phyloP scores from a whole-genome alignment of 805 yeast genomes.

The Teunomyces gatunensis region DNA sequence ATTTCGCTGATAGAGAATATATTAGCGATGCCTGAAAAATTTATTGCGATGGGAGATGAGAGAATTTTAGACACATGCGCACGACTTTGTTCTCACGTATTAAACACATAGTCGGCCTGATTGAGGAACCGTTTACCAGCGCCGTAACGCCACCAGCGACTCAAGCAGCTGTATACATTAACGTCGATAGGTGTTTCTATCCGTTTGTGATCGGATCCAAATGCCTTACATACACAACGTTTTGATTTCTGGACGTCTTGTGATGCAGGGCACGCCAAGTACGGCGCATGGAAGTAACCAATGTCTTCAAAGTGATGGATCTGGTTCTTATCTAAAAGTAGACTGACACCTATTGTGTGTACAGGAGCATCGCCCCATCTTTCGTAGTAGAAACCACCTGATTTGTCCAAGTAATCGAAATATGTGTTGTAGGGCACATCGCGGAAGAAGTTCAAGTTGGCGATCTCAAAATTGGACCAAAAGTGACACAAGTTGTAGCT shows the following conservation, averaged over 20 bases:
- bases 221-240: conserved; percentile 36
- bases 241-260: conserved; percentile 30
- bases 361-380: conserved; percentile 61
- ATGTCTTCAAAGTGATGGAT: conserved; percentile 46
- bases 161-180: conserved; percentile 60
- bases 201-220: conserved; percentile 10
- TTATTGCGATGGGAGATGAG: conserved; percentile 10
- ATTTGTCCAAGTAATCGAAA: conserved; percentile 44
- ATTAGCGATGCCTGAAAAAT: conserved; percentile 10
- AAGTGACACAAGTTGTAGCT: conserved; percentile 59
- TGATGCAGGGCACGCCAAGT: conserved; percentile 40
- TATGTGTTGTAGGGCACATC: conserved; percentile 43
- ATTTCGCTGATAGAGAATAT: conserved; percentile 13
- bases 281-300: conserved; percentile 44
- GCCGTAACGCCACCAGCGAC: conserved; percentile 75
- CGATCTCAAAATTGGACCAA: conserved; percentile 65
- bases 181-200: conserved; percentile 36
- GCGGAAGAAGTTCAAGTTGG: conserved; percentile 49
- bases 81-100: conserved; percentile 8
- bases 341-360: conserved; percentile 36
- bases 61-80: conserved; percentile 5
- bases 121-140: conserved; percentile 57
- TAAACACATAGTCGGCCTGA: conserved; percentile 27
- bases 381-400: conserved; percentile 57
- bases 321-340: conserved; percentile 33